These are phyloP conservation scores for Triticum turgidum DNA, from an alignment of 176 grass and related monocot species.

Conservation along the genomic window DNA sequence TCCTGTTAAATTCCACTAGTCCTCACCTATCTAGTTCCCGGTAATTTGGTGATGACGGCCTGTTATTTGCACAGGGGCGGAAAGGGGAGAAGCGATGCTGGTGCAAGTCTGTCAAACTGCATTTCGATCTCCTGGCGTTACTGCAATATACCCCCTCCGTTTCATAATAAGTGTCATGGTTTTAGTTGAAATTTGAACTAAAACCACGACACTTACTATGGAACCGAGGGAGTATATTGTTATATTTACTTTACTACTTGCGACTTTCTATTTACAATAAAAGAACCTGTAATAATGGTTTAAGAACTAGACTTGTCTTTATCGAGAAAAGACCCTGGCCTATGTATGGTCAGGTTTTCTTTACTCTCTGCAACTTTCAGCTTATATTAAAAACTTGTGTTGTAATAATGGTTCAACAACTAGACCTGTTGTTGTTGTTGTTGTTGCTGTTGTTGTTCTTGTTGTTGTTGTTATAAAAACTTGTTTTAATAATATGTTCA, in stretches of 20 bases:
- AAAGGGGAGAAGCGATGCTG: background rate
- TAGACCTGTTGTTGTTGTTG: background rate
- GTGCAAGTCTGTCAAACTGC: background rate
- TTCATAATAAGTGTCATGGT: too few relatives aligned
- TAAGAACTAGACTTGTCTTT: slow-evolving; percentile 6
- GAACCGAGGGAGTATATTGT: background rate
- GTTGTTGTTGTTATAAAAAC: background rate
- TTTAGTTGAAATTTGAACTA: too few relatives aligned
- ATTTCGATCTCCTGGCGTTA: slow-evolving; percentile 11
- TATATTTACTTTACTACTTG: background rate
- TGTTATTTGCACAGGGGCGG: slow-evolving; percentile 22
- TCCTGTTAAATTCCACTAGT: background rate
- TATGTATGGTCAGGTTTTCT: background rate
- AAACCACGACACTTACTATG: too few relatives aligned
- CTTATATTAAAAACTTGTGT: slow-evolving; percentile 7
- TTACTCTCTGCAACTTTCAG: background rate
- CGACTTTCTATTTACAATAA: slow-evolving; percentile 15
- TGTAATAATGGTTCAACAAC: background rate
- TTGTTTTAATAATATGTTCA: background rate
- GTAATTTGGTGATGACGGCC: background rate
- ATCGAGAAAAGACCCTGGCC: background rate
- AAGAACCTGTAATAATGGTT: slow-evolving; percentile 38
- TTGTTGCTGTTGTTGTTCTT: background rate
- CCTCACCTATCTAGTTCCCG: background rate
- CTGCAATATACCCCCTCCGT: background rate